Base-by-base conservation (phyloP, 75 land plant genomes). In the Pinus tabuliformis region DNA sequence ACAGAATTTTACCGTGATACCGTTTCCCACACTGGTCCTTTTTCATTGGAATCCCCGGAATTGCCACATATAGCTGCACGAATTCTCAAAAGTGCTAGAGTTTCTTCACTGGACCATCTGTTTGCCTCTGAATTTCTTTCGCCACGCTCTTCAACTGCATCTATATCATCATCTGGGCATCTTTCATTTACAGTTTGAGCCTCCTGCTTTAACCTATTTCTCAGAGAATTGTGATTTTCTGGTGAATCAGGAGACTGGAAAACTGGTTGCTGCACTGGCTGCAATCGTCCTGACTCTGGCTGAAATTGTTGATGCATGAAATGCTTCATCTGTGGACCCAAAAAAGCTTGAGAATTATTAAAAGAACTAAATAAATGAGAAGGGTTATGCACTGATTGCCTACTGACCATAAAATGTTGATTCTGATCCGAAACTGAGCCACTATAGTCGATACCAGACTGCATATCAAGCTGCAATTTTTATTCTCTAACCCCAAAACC, bases 21-120 rank as follows among this genome's bases (percentile, higher is more conserved):
- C 26, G 62, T 45, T 77, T 79, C 81, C 81, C 81, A 79, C 15
- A 79, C 49, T 4, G 80, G 79, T 21, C 62, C 80, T 62, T 79
- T 79, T 4, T 76, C 36, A 59, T n/a, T 57, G 12, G 81, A 78
- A 59, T 79, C 81, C 33, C 62, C 68, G 54, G 62, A 59, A 42
- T 26, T 76, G 37, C 54, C 58, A 21, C 78, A 81, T 70, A 79
- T 79, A 2, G 39, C 80, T 16, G 80, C 24, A 37, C 81, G 80
- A 59, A 79, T 79, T 70, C 42, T 79, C 58, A 79, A 45, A 20
- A 79, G 80, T 22, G 81, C 81, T n/a, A 62, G 56, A 42, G 81
- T 79, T 77, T 79, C 81, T 59, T 79, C 79, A 57, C 81, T 33
- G 12, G 81, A 70, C 81, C 81, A 79, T 59, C 81, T 57, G 56